These are phyloP conservation scores for Amoebophrya sp. DNA, from an alignment of 169 alveolate species.

Conservation along the genomic window DNA sequence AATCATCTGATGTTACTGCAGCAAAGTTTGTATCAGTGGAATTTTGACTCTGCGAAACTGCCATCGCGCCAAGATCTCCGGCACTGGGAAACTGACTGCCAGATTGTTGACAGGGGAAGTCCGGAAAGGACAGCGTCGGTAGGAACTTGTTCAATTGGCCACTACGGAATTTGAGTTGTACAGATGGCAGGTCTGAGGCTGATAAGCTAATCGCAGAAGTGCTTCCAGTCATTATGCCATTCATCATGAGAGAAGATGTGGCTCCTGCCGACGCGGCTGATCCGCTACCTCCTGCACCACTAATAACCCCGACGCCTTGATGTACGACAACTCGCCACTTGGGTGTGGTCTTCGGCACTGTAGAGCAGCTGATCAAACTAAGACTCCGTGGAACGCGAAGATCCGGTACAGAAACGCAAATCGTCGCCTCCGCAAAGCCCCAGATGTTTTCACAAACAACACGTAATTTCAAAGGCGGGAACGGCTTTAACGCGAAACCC, in stretches of 20 bases:
- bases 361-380: neutral
- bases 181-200: neutral
- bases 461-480: neutral
- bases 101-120: too few relatives aligned
- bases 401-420: conserved; percentile 4
- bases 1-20: neutral
- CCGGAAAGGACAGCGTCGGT: neutral
- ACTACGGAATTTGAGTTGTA: neutral
- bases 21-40: too few relatives aligned
- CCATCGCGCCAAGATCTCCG: too few relatives aligned
- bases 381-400: neutral
- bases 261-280: neutral
- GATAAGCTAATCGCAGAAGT: too few relatives aligned
- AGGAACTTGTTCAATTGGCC: neutral
- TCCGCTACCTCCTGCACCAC: too few relatives aligned
- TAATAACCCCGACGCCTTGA: neutral
- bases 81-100: too few relatives aligned
- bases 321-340: conserved; percentile 17
- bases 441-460: neutral
- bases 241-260: too few relatives aligned
- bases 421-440: neutral
- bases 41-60: too few relatives aligned
- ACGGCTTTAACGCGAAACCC: neutral
- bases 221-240: too few relatives aligned
- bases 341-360: neutral